Evolutionary conservation across 2,329 filamentous ascomycete genomes (phyloP).

Genomic region (Orbilia oligospora): DNA sequence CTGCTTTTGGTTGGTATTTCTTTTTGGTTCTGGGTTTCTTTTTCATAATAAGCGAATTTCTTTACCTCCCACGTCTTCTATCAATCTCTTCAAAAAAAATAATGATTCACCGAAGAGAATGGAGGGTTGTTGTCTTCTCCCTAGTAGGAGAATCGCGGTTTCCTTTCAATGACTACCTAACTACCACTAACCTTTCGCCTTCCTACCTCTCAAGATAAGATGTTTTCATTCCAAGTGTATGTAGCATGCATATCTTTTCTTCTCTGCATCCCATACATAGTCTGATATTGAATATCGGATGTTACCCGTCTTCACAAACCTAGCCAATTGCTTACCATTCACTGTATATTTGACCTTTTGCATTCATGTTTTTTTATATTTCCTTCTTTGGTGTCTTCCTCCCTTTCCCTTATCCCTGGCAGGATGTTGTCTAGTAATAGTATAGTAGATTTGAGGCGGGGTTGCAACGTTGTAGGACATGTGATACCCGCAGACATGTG

Average conservation of each 20-base stretch:
- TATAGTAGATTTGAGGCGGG: background rate
- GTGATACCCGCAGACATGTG: no score
- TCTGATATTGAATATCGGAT: slow-evolving; percentile 54
- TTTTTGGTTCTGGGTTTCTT: background rate
- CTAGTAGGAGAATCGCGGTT: background rate
- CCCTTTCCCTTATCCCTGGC: background rate
- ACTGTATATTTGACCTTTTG: slow-evolving; percentile 12
- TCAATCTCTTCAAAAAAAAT: slow-evolving; percentile 15
- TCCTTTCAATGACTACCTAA: slow-evolving; percentile 8
- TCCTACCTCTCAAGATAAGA: slow-evolving; percentile 34
- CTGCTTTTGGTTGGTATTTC: slow-evolving; percentile 20
- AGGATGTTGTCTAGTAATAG: slow-evolving; percentile 11
- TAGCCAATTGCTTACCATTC: background rate
- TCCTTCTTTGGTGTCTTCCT: slow-evolving; percentile 1
- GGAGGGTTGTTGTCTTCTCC: slow-evolving; percentile 6
- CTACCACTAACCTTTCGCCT: background rate
- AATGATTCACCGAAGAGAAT: slow-evolving; percentile 21
- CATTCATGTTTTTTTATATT: slow-evolving; percentile 23
- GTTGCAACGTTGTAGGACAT: no score
- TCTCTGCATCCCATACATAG: slow-evolving; percentile 4
- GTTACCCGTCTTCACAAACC: slow-evolving; percentile 5
- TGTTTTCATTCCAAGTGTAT: slow-evolving; percentile 47
- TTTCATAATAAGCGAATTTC: slow-evolving; percentile 25
- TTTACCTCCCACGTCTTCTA: background rate
- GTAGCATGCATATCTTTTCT: slow-evolving; percentile 50